A percentile compares a stretch with the other conserved stretches of the same genome.
phyloP scores from a whole-genome alignment of 176 grass and related monocot species.

The Paspalum vaginatum region DNA sequence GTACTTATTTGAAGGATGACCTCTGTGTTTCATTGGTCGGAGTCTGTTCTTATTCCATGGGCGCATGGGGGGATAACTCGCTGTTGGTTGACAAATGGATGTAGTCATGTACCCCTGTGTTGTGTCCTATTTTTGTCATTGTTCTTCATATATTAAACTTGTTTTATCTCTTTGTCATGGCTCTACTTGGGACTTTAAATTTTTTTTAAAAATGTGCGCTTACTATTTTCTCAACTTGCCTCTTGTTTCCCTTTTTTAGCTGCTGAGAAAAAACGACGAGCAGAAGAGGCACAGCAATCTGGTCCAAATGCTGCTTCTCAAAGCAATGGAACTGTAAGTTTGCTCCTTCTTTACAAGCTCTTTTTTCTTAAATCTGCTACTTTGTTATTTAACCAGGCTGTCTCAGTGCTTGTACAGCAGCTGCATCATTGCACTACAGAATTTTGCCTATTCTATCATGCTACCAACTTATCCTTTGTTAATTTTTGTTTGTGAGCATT shows the following conservation, averaged over 20 bases:
- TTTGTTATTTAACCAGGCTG: conserved; percentile 5
- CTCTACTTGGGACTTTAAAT: neutral
- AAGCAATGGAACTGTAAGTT: conserved; percentile 91
- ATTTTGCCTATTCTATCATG: neutral
- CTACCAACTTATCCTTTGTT: neutral
- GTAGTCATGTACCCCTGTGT: neutral
- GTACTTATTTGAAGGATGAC: neutral
- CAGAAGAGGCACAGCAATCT: conserved; percentile 70
- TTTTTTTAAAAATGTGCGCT: conserved; percentile 8
- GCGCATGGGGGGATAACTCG: neutral
- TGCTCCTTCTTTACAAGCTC: conserved; percentile 17
- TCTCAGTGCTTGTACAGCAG: conserved; percentile 8
- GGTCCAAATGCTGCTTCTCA: conserved; percentile 57
- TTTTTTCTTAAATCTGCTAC: neutral
- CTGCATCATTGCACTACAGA: neutral
- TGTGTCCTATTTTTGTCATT: neutral
- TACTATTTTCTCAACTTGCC: conserved; percentile 26
- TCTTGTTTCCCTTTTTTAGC: conserved; percentile 43
- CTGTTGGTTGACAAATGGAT: neutral
- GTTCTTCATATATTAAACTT: neutral
- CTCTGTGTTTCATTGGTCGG: neutral
- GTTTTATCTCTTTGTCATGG: conserved; percentile 2
- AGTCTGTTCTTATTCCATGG: neutral
- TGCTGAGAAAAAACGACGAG: conserved; percentile 74
- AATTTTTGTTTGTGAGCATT: neutral